Evolutionary conservation across 495 filamentous ascomycete genomes (phyloP), one percentile per base, ranked within the genome.

Genomic region (Apiosordaria backusii): DNA sequence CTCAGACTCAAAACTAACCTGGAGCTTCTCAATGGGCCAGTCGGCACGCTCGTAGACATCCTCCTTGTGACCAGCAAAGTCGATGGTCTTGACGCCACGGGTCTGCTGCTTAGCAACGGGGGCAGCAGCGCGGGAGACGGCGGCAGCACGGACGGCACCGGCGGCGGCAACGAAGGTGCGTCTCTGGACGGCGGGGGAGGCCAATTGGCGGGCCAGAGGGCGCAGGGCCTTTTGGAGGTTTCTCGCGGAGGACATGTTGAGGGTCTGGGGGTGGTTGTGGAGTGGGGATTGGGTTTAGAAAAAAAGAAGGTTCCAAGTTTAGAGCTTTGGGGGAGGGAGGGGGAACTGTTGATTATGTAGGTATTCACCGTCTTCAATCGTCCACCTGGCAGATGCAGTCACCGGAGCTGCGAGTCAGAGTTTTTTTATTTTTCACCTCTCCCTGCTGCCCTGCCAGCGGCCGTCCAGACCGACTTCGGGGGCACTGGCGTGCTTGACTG

Each of bases 21-120:
- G 83, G 72, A 99, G 90, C 88, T 97, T 97, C 85, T 97, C 94
- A 78, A 88, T 86, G 71, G 95, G 95, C 95, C 95, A 99, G 83
- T 99, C 95, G 70, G 87, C 91, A 81, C 95, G 93, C 88, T 99
- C 95, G 74, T 92, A 97, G 75, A 99, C 96, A 61, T 87, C 86
- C 85, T 99, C 95, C 81, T 93, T 91, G 64, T 83, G 83, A 69
- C 92, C 95, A 65, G 95, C 95, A 77, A 99, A 99, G 87, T 97
- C 92, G 78, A 93, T 90, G 59, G 90, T 92, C 86, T 95, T 93
- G 66, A 92, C 80, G 71, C 91, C 90, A 70, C 91, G 84, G 54
- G 81, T 78, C 81, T 92, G 88, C 82, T 91, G 89, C 65, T 84
- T 78, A 54, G 62, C 50, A 29, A 75, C 72, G 23, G 79, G 76